Conservation (phyloP, 2,329 filamentous ascomycete genomes). For the Biscogniauxia marginata region DNA sequence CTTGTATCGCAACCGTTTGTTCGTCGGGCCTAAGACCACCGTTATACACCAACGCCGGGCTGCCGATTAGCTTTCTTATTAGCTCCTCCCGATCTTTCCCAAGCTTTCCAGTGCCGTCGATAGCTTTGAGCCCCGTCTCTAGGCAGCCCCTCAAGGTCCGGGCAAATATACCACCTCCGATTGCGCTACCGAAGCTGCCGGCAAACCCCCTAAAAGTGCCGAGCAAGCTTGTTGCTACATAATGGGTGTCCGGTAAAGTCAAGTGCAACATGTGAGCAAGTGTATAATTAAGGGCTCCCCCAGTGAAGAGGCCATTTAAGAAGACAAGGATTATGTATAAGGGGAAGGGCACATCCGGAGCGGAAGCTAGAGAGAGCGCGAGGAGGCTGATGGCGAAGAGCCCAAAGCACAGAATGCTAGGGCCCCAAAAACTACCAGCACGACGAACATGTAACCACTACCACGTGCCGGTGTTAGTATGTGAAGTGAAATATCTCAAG, state of each 20-base stretch:
- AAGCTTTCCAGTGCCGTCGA: constrained; percentile 39
- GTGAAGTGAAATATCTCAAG: neutral
- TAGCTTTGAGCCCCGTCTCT: constrained; percentile 51
- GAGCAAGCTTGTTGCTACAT: constrained; percentile 72
- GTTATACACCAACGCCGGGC: constrained; percentile 49
- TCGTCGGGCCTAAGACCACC: constrained; percentile 36
- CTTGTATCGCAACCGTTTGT: constrained; percentile 43
- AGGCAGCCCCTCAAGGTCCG: constrained; percentile 58
- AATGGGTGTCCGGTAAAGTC: constrained; percentile 64
- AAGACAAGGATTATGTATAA: constrained; percentile 63
- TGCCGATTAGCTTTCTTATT: constrained; percentile 48
- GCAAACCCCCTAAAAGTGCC: constrained; percentile 81
- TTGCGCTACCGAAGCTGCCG: constrained; percentile 75
- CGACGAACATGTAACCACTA: constrained; percentile 70
- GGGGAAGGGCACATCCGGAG: constrained; percentile 46
- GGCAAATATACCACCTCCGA: constrained; percentile 74
- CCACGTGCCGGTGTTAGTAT: constrained; percentile 3
- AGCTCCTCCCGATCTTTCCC: constrained; percentile 38
- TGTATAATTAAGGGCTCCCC: constrained; percentile 75
- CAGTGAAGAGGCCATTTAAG: constrained; percentile 69
- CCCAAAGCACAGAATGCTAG: constrained; percentile 58
- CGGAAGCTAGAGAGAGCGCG: constrained; percentile 54
- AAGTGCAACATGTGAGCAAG: constrained; percentile 78
- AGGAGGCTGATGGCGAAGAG: constrained; percentile 62
- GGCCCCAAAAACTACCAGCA: constrained; percentile 69